phyloP scores from a whole-genome alignment of 768 basidiomycete genomes.

The Ramaria sp. region DNA sequence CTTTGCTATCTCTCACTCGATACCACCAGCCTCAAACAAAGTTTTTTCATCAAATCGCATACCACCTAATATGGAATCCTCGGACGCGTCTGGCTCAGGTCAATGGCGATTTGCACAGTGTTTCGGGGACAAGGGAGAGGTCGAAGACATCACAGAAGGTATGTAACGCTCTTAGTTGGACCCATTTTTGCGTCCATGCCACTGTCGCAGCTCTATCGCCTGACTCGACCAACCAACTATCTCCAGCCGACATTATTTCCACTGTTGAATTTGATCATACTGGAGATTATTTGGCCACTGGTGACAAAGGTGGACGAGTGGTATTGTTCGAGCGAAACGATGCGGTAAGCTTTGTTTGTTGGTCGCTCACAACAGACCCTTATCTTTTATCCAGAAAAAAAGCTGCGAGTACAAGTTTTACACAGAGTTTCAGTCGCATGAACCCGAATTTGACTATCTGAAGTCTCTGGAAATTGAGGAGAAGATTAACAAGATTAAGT shows the following conservation, averaged over 20 bases:
- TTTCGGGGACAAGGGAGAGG: conserved; percentile 99
- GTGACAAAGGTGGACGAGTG: conserved; percentile 98
- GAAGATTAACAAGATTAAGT: conserved; percentile 99
- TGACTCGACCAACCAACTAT: conserved; percentile 13
- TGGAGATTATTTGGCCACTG: conserved; percentile 97
- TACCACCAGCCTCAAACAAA: conserved; percentile 5
- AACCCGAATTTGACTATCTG: conserved; percentile 99
- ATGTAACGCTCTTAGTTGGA: conserved; percentile 14
- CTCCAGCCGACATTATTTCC: conserved; percentile 96
- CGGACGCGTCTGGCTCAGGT: conserved; percentile 72
- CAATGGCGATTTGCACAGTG: conserved; percentile 99
- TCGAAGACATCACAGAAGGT: conserved; percentile 99
- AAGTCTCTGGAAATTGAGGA: conserved; percentile 99
- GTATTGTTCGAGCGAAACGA: conserved; percentile 99
- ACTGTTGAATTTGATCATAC: conserved; percentile 99
- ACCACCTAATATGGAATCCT: conserved; percentile 48
- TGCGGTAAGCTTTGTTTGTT: conserved; percentile 49
- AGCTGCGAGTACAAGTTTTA: conserved; percentile 99
- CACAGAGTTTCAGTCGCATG: conserved; percentile 99
- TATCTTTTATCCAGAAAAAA: conserved; percentile 65
- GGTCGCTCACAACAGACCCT: conserved; percentile 7
- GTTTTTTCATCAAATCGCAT: conserved; percentile 5
- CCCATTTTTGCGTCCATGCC: not conserved
- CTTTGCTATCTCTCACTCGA: not conserved
- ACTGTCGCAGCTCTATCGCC: conserved; percentile 7